phyloP scores from a whole-genome alignment of 495 filamentous ascomycete species.

The Daldinia loculata region DNA sequence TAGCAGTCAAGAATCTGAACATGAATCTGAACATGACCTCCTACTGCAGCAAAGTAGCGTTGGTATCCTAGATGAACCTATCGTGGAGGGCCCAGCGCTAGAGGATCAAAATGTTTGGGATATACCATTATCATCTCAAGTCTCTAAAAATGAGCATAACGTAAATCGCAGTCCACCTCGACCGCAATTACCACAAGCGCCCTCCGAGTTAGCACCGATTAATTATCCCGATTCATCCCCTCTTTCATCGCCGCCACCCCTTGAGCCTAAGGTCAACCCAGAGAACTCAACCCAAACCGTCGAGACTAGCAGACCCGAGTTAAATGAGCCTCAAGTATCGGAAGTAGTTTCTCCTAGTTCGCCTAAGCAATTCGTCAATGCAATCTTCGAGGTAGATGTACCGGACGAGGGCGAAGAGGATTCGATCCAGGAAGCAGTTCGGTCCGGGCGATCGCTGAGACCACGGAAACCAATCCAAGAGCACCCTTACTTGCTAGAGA shows the following conservation, averaged over 20 bases:
- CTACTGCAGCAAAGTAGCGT: conserved; percentile 8
- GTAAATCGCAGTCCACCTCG: conserved; percentile 7
- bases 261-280: conserved; percentile 8
- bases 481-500: conserved; percentile 75
- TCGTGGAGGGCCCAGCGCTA: background rate
- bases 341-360: conserved; percentile 6
- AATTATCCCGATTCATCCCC: conserved; percentile 19
- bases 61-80: conserved; percentile 1
- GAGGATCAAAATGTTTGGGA: conserved; percentile 36
- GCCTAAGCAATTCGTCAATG: conserved; percentile 9
- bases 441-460: conserved; percentile 60
- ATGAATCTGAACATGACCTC: conserved; percentile 43
- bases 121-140: conserved; percentile 40
- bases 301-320: background rate
- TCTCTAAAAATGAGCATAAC: conserved; percentile 12
- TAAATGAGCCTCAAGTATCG: conserved; percentile 1
- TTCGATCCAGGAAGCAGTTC: conserved; percentile 31
- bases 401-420: conserved; percentile 29
- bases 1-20: conserved; percentile 47
- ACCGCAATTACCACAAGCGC: conserved; percentile 5
- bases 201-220: conserved; percentile 10
- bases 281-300: background rate
- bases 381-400: conserved; percentile 19
- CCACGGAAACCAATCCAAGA: conserved; percentile 79
- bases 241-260: conserved; percentile 28